phyloP scores from a whole-genome alignment of 2,329 filamentous ascomycete genomes.

The Epicoccum nigrum region DNA sequence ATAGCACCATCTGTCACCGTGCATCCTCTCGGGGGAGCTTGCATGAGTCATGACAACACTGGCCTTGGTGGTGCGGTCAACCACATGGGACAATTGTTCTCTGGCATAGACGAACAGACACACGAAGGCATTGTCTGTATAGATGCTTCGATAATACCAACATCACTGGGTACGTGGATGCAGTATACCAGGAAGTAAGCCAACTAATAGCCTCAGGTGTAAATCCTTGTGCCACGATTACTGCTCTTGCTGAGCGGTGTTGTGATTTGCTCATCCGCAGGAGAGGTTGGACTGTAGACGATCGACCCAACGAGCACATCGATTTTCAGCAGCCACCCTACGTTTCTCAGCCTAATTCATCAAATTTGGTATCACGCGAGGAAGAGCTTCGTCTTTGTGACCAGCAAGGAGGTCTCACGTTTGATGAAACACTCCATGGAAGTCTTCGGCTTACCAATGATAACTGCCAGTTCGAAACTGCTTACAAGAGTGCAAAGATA shows the following conservation, averaged over 20 bases:
- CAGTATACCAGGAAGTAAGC: neutral
- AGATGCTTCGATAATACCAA: slow-evolving; percentile 4
- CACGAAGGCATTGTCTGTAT: slow-evolving; percentile 2
- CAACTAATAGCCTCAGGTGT: slow-evolving; percentile 40
- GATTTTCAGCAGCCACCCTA: neutral
- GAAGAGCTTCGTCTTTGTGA: neutral
- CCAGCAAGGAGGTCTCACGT: neutral
- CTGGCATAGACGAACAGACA: slow-evolving; percentile 57
- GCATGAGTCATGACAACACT: slow-evolving; percentile 66
- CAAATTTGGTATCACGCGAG: neutral
- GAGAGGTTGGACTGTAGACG: slow-evolving; percentile 50
- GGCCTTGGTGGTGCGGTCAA: slow-evolving; percentile 65
- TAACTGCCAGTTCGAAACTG: neutral
- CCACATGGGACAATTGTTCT: slow-evolving; percentile 66
- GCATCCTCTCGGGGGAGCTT: slow-evolving; percentile 70
- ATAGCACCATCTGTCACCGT: slow-evolving; percentile 69
- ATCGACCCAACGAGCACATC: slow-evolving; percentile 20
- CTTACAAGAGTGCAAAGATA: too few relatives aligned
- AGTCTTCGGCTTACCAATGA: neutral
- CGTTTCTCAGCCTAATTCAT: neutral
- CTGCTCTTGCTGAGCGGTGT: slow-evolving; percentile 69
- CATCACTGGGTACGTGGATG: neutral
- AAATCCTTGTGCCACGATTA: slow-evolving; percentile 73
- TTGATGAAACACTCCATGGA: slow-evolving; percentile 2
- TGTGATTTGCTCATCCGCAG: slow-evolving; percentile 52